Base-by-base conservation (phyloP, 768 basidiomycete species). In the Neoboletus subvelutipes region DNA sequence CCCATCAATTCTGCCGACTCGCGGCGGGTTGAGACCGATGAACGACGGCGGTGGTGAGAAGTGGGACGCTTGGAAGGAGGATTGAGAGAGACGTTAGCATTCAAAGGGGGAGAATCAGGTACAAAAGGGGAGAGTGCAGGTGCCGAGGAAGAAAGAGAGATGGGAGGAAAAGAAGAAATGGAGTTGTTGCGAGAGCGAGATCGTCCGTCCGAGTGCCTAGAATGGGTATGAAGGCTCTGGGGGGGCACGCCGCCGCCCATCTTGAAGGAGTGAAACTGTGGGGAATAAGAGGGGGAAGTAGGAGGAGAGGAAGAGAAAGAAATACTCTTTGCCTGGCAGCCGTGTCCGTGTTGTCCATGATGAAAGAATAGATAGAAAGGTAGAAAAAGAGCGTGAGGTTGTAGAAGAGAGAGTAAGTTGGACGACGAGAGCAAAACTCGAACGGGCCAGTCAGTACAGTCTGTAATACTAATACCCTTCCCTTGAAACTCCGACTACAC, bases 1-100 rank as follows among this genome's bases (percentile, higher is more conserved):
- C 92, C 91, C 90, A 96, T 94, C 67, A 96, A 77, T 65, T 95
- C 94, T 18, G 92, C 88, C 20, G 92, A 94, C 76, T 96, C 94
- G 62, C 81, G 82, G 58, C 92, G 86, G 40, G 93, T 95, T 11
- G 94, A 92, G 28, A 96, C 91, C 26, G 90, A 92, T 1, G 92
- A 93, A 41, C 84, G 83, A 47, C 94, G 90, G 15, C 84, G 81
- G 64, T 95, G 94, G 64, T 92, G 92, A 0, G 93, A 94, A 56
- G 81, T 81, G 33, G 69, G 71, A 62, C 85, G 87, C 64, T 85
- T 87, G 28, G 80, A 36, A 28, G 64, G 62, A 10, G 57, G 52
- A 22, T 62, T 59, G 45, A 63, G 57, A 64, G 67, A 63, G 54
- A 45, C 48, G 29, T 71, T 39, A 5, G 45, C 9, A 8, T 24